Evolutionary conservation across 1,284 basidiomycete genomes (phyloP), one percentile per base, ranked within the genome.

Genomic region (Tylopilus sp.): DNA sequence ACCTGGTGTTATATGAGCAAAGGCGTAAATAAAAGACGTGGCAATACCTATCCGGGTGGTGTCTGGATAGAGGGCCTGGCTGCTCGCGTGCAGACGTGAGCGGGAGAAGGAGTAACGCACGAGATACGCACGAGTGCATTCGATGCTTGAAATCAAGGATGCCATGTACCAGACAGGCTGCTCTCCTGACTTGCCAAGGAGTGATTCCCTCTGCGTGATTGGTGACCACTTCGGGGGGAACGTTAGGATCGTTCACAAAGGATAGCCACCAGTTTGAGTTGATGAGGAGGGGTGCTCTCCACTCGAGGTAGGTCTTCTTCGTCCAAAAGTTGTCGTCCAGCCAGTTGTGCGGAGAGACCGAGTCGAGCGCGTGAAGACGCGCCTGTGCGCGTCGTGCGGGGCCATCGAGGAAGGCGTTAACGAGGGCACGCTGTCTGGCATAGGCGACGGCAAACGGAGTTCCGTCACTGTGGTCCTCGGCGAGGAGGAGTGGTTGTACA

Each of bases 241-340:
- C 72, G 21, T 61, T 70, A 1, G 70, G 60, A 54, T 89, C 85
- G 54, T 90, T 79, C 36, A 72, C 68, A 64, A 95, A 90, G n/a
- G 92, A 77, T 38, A 97, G 75, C 95, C 95, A 98, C 95, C 95
- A 98, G 65, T 98, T 97, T 9, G 93, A 96, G 71, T 98, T 91
- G 61, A 99, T 72, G 50, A 92, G 75, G 28, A 98, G 74, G 0
- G 96, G 92, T 1, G 82, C 81, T 39, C 95, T 81, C 85, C 87
- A 92, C 69, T 93, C 89, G 54, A 92, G 84, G 70, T 98, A 99
- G 0, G 92, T 86, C 57, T 89, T 87, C 58, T 88, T 84, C 49
- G 86, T 74, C 96, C 96, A 98, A 61, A 95, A 88, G 48, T 91
- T 92, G 70, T 98, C 95, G 59, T 97, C 84, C 12, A 99, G 79